Conservation (phyloP, 805 yeast genomes). For the Starmera amethionina region DNA sequence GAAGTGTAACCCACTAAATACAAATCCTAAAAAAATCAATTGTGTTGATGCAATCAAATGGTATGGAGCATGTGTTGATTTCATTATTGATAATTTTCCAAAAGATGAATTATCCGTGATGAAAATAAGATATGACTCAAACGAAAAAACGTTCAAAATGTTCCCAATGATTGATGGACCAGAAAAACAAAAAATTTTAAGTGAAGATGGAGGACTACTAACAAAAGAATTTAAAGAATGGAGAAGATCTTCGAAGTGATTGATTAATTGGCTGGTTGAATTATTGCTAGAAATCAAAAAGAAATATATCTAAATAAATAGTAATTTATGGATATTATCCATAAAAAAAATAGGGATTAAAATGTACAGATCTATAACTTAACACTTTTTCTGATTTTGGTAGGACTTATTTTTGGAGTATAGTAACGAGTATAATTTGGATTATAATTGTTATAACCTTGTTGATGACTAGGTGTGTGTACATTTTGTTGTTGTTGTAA, state of each 20-base stretch:
- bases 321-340: too few relatives aligned
- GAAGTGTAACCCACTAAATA: slow-evolving; percentile 37
- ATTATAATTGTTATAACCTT: slow-evolving; percentile 9
- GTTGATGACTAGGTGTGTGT: slow-evolving; percentile 9
- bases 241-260: neutral
- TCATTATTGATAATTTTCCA: slow-evolving; percentile 55
- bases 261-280: too few relatives aligned
- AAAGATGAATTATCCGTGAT: slow-evolving; percentile 42
- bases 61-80: slow-evolving; percentile 76
- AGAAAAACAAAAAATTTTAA: neutral
- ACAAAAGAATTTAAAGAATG: neutral
- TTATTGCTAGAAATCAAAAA: too few relatives aligned
- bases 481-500: slow-evolving; percentile 6
- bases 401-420: slow-evolving; percentile 8
- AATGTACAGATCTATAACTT: too few relatives aligned
- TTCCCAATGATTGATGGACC: slow-evolving; percentile 25
- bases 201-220: neutral
- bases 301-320: too few relatives aligned
- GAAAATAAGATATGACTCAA: slow-evolving; percentile 47
- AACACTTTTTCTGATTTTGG: too few relatives aligned
- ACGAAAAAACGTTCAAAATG: slow-evolving; percentile 42
- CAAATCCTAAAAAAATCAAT: slow-evolving; percentile 39
- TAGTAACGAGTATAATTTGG: slow-evolving; percentile 13
- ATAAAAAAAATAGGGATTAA: too few relatives aligned
- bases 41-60: slow-evolving; percentile 78